Evolutionary conservation across 306 rosid genomes (phyloP), one percentile per base, ranked within the genome.

Genomic region (Psophocarpus tetragonolobus): DNA sequence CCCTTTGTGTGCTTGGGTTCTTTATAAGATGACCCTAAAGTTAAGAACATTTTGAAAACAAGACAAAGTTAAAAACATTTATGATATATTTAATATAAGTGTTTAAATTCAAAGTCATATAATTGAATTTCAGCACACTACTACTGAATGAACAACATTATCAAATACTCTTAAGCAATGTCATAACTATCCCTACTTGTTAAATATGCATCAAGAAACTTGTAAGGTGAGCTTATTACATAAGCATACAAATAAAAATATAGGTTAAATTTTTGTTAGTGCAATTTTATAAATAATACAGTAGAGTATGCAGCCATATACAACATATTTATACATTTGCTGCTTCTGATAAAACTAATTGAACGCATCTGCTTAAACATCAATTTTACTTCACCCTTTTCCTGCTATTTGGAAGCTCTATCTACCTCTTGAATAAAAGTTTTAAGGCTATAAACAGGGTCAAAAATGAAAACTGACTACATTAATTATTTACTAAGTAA

Each of bases 1-100:
- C 97, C 60, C 98, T 89, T 77, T 94, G 98, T 21, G 98, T 94
- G 84, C 90, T 92, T 41, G 98, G 98, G 80, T 94, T 94, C 85
- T 94, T 94, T 87, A 94, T 83, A 67, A 94, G 94, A 81, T 94
- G 98, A 15, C 98, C 98, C 98, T 94, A 62, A 65, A 81, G 39
- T 74, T 57, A 36, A 85, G 71, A 77, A 78, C 48, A 73, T 67
- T 30, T 38, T 64, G 60, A 71, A 74, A 64, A 54, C 12, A 83
- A 81, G 60, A 61, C 26, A 65, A 66, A 36, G 18, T 23, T 51
- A 38, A 38, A 4, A 18, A 36, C 10, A 41, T 51, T 9, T 26
- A n/a, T 14, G 15, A 65, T 56, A 42, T 47, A 54, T 15, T 29
- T 15, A 72, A 48, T 30, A 33, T 29, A 13, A 32, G 13, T 11